phyloP scores from a whole-genome alignment of 495 filamentous ascomycete genomes.

The Hypoxylon crocopeplum region DNA sequence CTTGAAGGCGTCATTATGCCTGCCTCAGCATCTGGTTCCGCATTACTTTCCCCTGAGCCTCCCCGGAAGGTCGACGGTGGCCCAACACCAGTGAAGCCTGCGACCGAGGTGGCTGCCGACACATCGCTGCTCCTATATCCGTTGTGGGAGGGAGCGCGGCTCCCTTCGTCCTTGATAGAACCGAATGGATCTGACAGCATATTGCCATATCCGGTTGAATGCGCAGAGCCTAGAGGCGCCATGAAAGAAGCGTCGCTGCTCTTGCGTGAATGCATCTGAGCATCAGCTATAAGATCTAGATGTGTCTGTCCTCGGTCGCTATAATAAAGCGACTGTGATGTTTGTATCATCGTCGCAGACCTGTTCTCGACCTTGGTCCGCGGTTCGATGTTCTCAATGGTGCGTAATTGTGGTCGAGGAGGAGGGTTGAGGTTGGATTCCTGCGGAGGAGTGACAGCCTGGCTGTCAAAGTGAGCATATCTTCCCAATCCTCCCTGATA shows the following conservation, averaged over 20 bases:
- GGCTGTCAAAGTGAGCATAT: conserved; percentile 67
- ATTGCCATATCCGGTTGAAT: conserved; percentile 22
- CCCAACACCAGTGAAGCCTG: conserved; percentile 34
- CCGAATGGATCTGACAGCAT: conserved; percentile 35
- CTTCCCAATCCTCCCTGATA: conserved; percentile 82
- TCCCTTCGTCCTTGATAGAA: conserved; percentile 29
- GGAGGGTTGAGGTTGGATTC: conserved; percentile 28
- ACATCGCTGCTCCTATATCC: conserved; percentile 40
- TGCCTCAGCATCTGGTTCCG: conserved; percentile 22
- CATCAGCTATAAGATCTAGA: conserved; percentile 18
- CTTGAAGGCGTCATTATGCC: conserved; percentile 59
- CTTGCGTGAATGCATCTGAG: conserved; percentile 39
- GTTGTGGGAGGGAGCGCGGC: conserved; percentile 25
- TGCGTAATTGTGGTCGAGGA: conserved; percentile 12
- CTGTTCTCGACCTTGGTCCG: conserved; percentile 10
- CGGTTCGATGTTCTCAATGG: conserved; percentile 12
- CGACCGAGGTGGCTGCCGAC: conserved; percentile 39
- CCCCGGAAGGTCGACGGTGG: conserved; percentile 36
- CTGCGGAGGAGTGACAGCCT: conserved; percentile 33
- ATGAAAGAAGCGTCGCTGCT: conserved; percentile 30
- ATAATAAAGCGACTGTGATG: conserved; percentile 31
- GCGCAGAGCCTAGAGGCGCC: conserved; percentile 17
- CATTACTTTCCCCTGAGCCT: conserved; percentile 23
- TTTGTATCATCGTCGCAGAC: conserved; percentile 15
- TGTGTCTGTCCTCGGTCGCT: conserved; percentile 26